These are phyloP conservation scores for Chytriomyces confervae DNA, from an alignment of 192 early-diverging fungal species.

Conservation along the genomic window DNA sequence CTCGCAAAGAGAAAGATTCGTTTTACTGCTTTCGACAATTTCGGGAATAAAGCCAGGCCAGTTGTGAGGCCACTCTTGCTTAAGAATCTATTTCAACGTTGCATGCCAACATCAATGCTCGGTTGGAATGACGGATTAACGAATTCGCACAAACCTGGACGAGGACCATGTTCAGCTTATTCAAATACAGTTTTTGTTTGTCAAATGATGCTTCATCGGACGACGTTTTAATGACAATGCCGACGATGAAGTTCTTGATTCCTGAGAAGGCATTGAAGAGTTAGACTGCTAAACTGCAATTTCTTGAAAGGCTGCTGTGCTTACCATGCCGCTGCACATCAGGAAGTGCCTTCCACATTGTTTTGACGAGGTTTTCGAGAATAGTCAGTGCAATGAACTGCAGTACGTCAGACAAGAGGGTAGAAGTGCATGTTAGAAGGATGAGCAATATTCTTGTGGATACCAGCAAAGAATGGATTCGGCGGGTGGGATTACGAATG, in stretches of 20 bases:
- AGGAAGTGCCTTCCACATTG: conserved; percentile 95
- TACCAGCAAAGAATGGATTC: too few relatives aligned
- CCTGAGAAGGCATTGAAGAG: conserved; percentile 54
- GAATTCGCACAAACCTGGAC: conserved; percentile 76
- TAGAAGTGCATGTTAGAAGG: too few relatives aligned
- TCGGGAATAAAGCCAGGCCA: conserved; percentile 99
- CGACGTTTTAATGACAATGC: conserved; percentile 87
- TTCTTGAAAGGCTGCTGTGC: not conserved
- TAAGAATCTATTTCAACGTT: conserved; percentile 75
- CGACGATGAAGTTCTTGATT: conserved; percentile 95
- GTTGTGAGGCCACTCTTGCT: conserved; percentile 99
- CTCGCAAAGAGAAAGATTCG: conserved; percentile 91
- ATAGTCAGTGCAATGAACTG: conserved; percentile 94
- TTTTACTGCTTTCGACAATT: conserved; percentile 92
- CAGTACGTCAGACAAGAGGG: conserved; percentile 3
- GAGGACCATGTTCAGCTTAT: conserved; percentile 95
- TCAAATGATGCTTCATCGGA: conserved; percentile 82
- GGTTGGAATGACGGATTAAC: not conserved
- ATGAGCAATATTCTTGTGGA: too few relatives aligned
- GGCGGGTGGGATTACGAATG: too few relatives aligned
- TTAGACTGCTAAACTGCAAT: not conserved
- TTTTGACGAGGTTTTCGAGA: conserved; percentile 93
- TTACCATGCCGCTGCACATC: conserved; percentile 79
- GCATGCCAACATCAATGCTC: not conserved
- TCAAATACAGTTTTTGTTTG: conserved; percentile 79